A percentile compares a stretch with the other conserved stretches of the same genome.
Evolutionary conservation across 306 rosid genomes (phyloP).

Genomic region (Vachellia pachyceras): DNA sequence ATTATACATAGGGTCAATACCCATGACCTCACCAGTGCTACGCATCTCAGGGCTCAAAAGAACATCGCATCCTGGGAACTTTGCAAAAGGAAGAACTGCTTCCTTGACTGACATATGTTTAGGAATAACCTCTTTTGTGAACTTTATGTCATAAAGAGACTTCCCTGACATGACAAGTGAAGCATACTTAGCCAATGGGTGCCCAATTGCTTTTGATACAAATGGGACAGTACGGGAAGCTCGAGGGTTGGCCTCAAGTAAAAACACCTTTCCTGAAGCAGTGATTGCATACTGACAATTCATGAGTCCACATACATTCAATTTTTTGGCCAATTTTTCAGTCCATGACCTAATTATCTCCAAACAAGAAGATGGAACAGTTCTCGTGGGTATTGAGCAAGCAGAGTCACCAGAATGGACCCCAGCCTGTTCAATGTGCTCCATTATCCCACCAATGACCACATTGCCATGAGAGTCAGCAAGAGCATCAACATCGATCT

Average conservation of each 20-base stretch:
- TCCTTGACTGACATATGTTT: conserved; percentile 88
- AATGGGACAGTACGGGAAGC: conserved; percentile 96
- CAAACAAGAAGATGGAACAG: conserved; percentile 74
- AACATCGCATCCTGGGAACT: conserved; percentile 92
- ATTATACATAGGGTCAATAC: conserved; percentile 75
- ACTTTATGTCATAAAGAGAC: conserved; percentile 74
- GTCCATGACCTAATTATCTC: conserved; percentile 90
- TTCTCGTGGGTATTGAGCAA: conserved; percentile 86
- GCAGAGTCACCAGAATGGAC: conserved; percentile 99
- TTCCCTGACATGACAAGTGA: conserved; percentile 98
- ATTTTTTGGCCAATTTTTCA: conserved; percentile 72
- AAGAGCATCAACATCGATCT: conserved; percentile 94
- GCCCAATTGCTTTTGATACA: conserved; percentile 96
- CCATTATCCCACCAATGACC: conserved; percentile 99
- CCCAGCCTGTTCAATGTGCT: conserved; percentile 99
- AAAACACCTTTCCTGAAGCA: conserved; percentile 71
- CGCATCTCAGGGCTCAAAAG: conserved; percentile 98
- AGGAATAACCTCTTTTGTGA: conserved; percentile 88
- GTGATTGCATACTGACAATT: conserved; percentile 97
- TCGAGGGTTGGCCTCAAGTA: conserved; percentile 96
- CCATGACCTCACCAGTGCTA: conserved; percentile 99
- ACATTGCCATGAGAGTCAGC: conserved; percentile 95
- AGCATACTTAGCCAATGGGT: conserved; percentile 96
- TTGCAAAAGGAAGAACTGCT: conserved; percentile 97
- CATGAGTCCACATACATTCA: conserved; percentile 94